Base-by-base conservation (phyloP, 1,284 basidiomycete species). In the Cryptococcus amylolentus region DNA sequence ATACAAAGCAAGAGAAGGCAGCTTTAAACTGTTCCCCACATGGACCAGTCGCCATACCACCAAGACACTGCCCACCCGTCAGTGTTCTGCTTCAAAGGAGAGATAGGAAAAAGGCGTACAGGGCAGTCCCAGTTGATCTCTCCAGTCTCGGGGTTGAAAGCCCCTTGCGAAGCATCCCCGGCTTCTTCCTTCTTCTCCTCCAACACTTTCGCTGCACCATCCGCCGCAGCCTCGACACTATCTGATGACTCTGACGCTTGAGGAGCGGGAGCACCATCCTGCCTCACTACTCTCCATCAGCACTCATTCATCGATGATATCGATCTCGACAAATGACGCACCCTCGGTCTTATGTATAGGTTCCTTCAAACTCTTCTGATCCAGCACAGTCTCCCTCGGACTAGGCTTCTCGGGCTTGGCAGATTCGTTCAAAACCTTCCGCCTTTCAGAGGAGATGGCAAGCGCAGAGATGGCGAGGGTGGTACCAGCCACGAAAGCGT, bases 111-210 rank as follows among this genome's bases (percentile, higher is more conserved):
- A 40, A 41, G 9, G 72, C 76, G 58, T 51, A 78, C 76, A 2
- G 92, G 91, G 74, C 92, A 97, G 75, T 95, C 92, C 92, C 93
- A 97, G 80, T 97, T 97, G 71, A 97, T 95, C 81, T 96, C 91
- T 50, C 95, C 95, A 0, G 95, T 98, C 64, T 86, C 91, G 20
- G 94, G 93, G 79, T 98, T 89, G 82, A 80, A 84, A 0, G 82
- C 82, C 13, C 80, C 78, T 61, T 79, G 69, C 39, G 55, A 55
- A 9, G 60, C 56, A 31, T 65, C 52, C 12, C 55, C 44, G 10
- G 56, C 61, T 49, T 64, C 57, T 13, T 61, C 56, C 40, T 65
- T 61, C 50, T 67, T 65, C 35, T 67, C 57, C 46, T 67, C 63
- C 12, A 67, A 45, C 13, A 61, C n/a, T 23, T 56, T 50, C 16